Base-by-base conservation (phyloP, 2,329 filamentous ascomycete genomes). In the Ophiognomonia clavigignenti-juglandacearum region DNA sequence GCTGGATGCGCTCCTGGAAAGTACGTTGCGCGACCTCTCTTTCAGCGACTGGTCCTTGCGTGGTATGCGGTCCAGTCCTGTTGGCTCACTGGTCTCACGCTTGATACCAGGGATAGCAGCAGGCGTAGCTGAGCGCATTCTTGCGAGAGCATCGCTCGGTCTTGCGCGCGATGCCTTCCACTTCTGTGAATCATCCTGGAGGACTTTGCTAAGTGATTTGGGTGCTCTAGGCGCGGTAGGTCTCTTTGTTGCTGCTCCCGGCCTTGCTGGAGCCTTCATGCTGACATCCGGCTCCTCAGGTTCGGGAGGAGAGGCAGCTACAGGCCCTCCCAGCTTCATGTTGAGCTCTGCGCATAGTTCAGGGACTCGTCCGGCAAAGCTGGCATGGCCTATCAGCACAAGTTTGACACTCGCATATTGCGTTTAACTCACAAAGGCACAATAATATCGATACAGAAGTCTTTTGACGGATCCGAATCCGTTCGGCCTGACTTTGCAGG, bases 381-480 rank as follows among this genome's bases (percentile, higher is more conserved):
- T 85, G 51, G 27, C 23, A 3, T 9, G 29, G 40, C 49, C 43
- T 31, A 20, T 44, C n/a, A 13, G 34, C 18, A 26, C 16, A 18
- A 27, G 35, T 13, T 19, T 11, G 16, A 11, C 13, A 20, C 2
- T 7, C n/a, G 10, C 13, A 2, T 6, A 2, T 10, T 4, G 7
- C 16, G 16, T 4, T 19, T 8, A 7, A 65, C 80, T 73, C 69
- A 85, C 80, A 92, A 92, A 27, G 88, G 87, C 37, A 89, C 70
- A 56, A 93, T 82, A 34, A 93, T 84, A 59, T 93, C 87, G 14
- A 87, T 73, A 59, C 86, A 92, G 60, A 92, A 93, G 60, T 86
- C 83, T 53, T 77, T 80, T 6, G 91, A 68, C 6, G 84, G 80
- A 58, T 91, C 86, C 0, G 72, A 69, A 18, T 72, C 68, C 48